A percentile compares a stretch with the other conserved stretches of the same genome.
These are phyloP conservation scores for Rubus idaeus DNA, from an alignment of 306 rosid genomes.

Conservation along the genomic window DNA sequence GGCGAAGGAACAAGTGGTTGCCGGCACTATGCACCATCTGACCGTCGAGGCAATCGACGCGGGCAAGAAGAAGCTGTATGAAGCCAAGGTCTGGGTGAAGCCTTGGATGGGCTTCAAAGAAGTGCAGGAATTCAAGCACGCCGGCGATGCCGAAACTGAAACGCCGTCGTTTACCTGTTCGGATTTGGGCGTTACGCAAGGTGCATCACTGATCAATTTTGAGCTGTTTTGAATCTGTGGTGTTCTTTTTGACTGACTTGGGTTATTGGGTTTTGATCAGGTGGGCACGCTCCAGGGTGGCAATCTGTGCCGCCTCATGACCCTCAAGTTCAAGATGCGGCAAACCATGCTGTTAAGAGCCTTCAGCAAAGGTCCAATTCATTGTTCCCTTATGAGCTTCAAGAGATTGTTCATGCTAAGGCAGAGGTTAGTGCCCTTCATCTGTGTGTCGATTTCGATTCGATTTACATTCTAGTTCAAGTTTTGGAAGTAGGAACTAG, in stretches of 20 bases:
- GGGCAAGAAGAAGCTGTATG: conserved; percentile 72
- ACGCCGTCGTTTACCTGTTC: conserved; percentile 47
- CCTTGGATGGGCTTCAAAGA: conserved; percentile 82
- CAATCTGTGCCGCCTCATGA: conserved; percentile 63
- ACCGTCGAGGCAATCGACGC: conserved; percentile 69
- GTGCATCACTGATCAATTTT: conserved; percentile 19
- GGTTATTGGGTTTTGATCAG: conserved; percentile 28
- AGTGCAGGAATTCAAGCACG: conserved; percentile 69
- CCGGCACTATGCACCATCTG: conserved; percentile 73
- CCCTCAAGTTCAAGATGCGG: conserved; percentile 81
- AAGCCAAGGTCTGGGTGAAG: conserved; percentile 91
- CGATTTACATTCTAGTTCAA: too few species aligned
- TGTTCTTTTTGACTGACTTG: neutral
- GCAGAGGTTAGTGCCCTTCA: conserved; percentile 73
- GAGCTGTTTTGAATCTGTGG: neutral
- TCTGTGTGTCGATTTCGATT: too few species aligned
- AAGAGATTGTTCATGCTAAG: conserved; percentile 70
- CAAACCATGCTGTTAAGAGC: conserved; percentile 66
- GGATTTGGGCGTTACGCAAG: conserved; percentile 71
- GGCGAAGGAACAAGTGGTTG: conserved; percentile 80
- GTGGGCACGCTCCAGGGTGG: conserved; percentile 59
- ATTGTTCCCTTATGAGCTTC: conserved; percentile 60
- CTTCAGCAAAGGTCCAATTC: conserved; percentile 82
- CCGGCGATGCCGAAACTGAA: conserved; percentile 34
- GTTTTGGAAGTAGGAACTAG: neutral